Percentiles rank a stretch among this genome's conserved stretches.
Evolutionary conservation across 1,284 basidiomycete species (phyloP).

Genomic region (Violaceomyces palustris): DNA sequence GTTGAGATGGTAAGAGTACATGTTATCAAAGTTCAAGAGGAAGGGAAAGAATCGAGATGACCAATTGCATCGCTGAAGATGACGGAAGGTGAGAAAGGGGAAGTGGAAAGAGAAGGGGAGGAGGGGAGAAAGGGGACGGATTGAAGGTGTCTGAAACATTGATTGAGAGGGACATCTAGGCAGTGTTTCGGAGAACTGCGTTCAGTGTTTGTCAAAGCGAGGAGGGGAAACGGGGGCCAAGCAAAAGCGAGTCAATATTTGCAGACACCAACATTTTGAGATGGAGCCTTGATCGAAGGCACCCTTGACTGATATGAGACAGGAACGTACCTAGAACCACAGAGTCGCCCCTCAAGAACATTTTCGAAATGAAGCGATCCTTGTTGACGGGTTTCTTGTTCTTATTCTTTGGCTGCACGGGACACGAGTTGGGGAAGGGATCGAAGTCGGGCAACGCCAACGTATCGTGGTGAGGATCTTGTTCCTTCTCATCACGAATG

Average conservation of each 20-base stretch:
- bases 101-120: no score
- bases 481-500: not conserved
- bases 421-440: not conserved
- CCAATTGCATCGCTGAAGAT: no score
- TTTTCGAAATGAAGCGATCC: slow-evolving; percentile 95
- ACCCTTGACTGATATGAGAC: not conserved
- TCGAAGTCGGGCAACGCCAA: not conserved
- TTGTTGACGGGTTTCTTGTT: slow-evolving; percentile 93
- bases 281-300: not conserved
- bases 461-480: not conserved
- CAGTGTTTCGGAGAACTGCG: slow-evolving; percentile 22
- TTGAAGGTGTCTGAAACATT: no score
- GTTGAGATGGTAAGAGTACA: no score
- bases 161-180: no score
- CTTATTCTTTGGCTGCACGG: slow-evolving; percentile 75
- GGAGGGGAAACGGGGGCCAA: not conserved
- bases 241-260: not conserved
- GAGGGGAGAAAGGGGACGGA: no score
- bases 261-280: not conserved
- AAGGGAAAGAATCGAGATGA: no score
- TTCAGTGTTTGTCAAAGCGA: not conserved
- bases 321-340: slow-evolving; percentile 37
- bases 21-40: no score
- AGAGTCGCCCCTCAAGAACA: slow-evolving; percentile 61
- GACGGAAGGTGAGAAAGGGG: no score